These are phyloP conservation scores for Elongisporangium anandrum DNA, from an alignment of 352 stramenopile species.

Conservation along the genomic window DNA sequence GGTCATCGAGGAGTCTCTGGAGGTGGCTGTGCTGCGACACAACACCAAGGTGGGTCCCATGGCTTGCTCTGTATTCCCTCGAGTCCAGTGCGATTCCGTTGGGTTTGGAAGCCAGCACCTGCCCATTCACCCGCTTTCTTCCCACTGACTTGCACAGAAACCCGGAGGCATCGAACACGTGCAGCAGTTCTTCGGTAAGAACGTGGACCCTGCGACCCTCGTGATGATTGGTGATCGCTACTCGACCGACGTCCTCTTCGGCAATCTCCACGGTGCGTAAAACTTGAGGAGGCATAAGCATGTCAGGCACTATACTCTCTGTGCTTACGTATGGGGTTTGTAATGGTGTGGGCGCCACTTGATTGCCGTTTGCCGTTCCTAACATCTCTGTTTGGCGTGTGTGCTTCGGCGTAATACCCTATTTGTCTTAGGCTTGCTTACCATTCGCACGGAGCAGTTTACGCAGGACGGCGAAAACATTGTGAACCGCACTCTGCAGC, in stretches of 20 bases:
- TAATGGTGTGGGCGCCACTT: neutral
- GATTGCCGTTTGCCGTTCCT: neutral
- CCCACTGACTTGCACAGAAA: constrained; percentile 53
- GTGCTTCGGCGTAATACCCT: constrained; percentile 3
- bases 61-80: neutral
- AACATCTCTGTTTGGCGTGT: neutral
- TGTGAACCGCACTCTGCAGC: constrained; percentile 66
- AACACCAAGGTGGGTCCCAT: constrained; percentile 73
- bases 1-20: constrained; percentile 74
- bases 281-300: neutral
- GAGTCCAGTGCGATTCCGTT: neutral
- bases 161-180: constrained; percentile 88
- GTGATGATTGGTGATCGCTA: constrained; percentile 97
- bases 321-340: neutral
- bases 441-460: constrained; percentile 92
- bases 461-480: constrained; percentile 53
- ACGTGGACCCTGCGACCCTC: constrained; percentile 66
- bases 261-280: constrained; percentile 88
- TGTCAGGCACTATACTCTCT: neutral
- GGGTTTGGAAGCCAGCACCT: constrained; percentile 3
- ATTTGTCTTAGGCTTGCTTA: constrained; percentile 83
- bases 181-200: constrained; percentile 75
- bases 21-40: constrained; percentile 89
- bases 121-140: constrained; percentile 3
- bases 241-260: constrained; percentile 97